Evolutionary conservation across 371 early-diverging fungal genomes (phyloP), one percentile per base, ranked within the genome.

Genomic region (Lichtheimia ornata): DNA sequence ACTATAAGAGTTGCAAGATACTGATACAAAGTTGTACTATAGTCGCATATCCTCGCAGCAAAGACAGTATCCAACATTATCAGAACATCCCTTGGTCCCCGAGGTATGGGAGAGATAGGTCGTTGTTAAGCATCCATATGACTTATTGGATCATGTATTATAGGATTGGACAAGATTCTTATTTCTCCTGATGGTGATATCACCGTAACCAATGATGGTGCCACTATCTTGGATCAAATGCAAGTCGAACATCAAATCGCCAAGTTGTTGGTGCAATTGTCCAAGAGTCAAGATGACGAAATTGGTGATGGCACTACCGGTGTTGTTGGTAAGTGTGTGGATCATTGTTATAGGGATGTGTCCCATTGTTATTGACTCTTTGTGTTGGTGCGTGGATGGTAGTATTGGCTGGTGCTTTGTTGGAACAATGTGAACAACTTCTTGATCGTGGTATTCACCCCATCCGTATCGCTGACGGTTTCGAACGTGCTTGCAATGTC

Each of bases 261-360:
- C 20, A 97, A 96, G 78, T 86, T 99, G 20, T 79, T 99, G 57
- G 98, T 99, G 15, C 97, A 99, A 78, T 83, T 99, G 53, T 97
- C 97, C 60, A 92, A 97, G 82, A 90, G 95, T 62, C 99, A 99
- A 85, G 99, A 99, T 83, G 97, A 99, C 70, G 99, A 99, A 83
- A 97, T 99, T 76, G 99, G 99, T 62, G 99, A 99, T 81, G 99
- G 99, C 59, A 99, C 99, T 35, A 99, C 99, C 15, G 96, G 99
- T 73, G 98, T 99, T 63, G 99, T 99, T 71, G 91, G 93, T 93
- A 82, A 61, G 82, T 80, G 5, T 25, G 15, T 30, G 25, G 40
- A 55, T 14, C 9, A 35, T 35, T 35, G 35, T 9, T 35, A 6
- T 35, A 35, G 4, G 28, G 2, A 35, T 9, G 7, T 30, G 7